These are phyloP conservation scores for Aspergillus cristatus DNA, from an alignment of 495 filamentous ascomycete species.

Conservation along the genomic window DNA sequence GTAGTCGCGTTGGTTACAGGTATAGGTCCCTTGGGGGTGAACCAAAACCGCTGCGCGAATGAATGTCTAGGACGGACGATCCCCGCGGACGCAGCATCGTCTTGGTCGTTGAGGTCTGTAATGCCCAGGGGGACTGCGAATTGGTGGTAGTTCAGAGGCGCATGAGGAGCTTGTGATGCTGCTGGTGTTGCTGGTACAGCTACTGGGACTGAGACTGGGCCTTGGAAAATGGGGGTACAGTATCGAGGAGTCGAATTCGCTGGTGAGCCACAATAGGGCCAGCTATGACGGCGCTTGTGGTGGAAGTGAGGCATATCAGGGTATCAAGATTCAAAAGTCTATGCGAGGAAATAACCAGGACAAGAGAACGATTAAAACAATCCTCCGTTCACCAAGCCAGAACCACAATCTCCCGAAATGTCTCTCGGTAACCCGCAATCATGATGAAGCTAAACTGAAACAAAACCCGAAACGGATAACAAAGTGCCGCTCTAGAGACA, in stretches of 20 bases:
- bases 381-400: no score
- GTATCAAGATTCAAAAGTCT: not conserved
- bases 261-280: slow-evolving; percentile 30
- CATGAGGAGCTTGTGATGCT: no score
- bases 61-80: slow-evolving; percentile 17
- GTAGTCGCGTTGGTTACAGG: not conserved
- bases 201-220: no score
- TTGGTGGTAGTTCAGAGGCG: no score
- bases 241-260: no score
- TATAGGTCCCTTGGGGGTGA: not conserved
- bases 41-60: slow-evolving; percentile 17
- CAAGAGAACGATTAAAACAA: not conserved
- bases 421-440: slow-evolving; percentile 1
- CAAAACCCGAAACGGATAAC: slow-evolving; percentile 1
- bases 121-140: no score
- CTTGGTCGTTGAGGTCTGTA: not conserved
- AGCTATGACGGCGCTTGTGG: slow-evolving; percentile 32
- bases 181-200: no score
- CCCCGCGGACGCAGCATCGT: slow-evolving; percentile 27
- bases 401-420: slow-evolving; percentile 1
- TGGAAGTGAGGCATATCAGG: slow-evolving; percentile 20
- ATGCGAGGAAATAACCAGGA: not conserved
- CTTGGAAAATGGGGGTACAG: no score
- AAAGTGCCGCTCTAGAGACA: no score
- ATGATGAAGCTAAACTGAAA: slow-evolving; percentile 1